Base-by-base conservation (phyloP, 2,329 filamentous ascomycete genomes). In the Neopestalotiopsis sp. region DNA sequence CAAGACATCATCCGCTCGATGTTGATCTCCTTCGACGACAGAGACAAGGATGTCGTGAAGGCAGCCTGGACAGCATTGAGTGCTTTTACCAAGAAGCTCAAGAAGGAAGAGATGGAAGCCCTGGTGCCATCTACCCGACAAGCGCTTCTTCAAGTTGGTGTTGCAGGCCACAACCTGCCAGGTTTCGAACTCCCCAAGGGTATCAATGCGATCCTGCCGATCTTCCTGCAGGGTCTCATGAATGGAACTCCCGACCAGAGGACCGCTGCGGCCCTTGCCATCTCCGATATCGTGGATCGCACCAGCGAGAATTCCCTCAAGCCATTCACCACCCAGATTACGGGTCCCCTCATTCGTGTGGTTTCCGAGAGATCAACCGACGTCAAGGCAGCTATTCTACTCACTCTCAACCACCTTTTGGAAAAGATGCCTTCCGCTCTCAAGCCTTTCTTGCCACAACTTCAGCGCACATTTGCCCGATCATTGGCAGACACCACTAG, bases 41-140 rank as follows among this genome's bases (percentile, higher is more conserved):
- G 89, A 66, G 96, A 98, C 76, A 81, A 82, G 70, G 90, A 91
- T 28, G 95, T 98, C 4, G 92, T 98, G 76, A 97, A 97, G 84
- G 89, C 94, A 59, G 90, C 95, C 28, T 98, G 95, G 95, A 87
- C 90, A 67, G 95, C 95, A 5, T 88, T 99, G 69, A 94, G 84
- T 74, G 93, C 93, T 69, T 92, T 99, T 74, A 98, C 95, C 60
- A 95, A 95, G 79, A 92, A 90, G 74, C 88, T 99, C 71, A 92
- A 91, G 78, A 99, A 99, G 81, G 97, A 99, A 78, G 95, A 98
- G 81, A 98, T 99, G 96, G 97, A 99, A 78, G 90, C 92, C 0
- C 86, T 99, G 60, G 94, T 97, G 20, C 84, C 90, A 67, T 96
- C 95, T 0, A 97, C 95, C 2, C 88, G 95, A 69, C 93, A 97